Conservation (phyloP, 2,329 filamentous ascomycete species). For the Fusarium austroafricanum region DNA sequence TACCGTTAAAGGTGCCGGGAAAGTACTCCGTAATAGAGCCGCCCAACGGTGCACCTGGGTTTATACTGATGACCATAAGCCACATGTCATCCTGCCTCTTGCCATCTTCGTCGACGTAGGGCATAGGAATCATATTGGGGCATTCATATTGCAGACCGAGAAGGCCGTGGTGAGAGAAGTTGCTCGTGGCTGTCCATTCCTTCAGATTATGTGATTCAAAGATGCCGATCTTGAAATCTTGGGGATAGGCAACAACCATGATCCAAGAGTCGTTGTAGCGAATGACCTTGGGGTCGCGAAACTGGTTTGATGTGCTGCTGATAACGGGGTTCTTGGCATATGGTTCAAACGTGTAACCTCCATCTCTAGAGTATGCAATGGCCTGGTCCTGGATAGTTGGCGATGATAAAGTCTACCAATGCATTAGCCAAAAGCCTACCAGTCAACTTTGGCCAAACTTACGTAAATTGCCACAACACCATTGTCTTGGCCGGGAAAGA, state of each 20-base stretch:
- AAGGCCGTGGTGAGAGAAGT: slow-evolving; percentile 66
- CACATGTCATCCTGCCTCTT: slow-evolving; percentile 46
- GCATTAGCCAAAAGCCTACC: too few species aligned
- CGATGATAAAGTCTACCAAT: slow-evolving; percentile 37
- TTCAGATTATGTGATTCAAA: slow-evolving; percentile 70
- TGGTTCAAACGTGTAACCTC: slow-evolving; percentile 70
- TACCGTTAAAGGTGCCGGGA: slow-evolving; percentile 72
- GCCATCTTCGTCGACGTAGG: slow-evolving; percentile 54
- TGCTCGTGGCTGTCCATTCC: slow-evolving; percentile 63
- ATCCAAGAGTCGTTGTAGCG: slow-evolving; percentile 69
- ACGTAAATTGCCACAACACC: slow-evolving; percentile 67
- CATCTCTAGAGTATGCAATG: slow-evolving; percentile 71
- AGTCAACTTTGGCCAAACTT: slow-evolving; percentile 17
- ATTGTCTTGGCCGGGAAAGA: slow-evolving; percentile 70
- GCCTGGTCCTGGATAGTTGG: slow-evolving; percentile 62
- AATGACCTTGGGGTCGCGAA: slow-evolving; percentile 74
- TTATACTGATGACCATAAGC: slow-evolving; percentile 65
- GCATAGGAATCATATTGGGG: slow-evolving; percentile 70
- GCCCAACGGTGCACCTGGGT: slow-evolving; percentile 67
- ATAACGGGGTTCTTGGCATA: slow-evolving; percentile 72
- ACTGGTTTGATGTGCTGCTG: slow-evolving; percentile 63
- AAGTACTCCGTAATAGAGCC: slow-evolving; percentile 68
- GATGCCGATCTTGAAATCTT: slow-evolving; percentile 68
- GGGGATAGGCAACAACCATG: slow-evolving; percentile 63
- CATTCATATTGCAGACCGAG: slow-evolving; percentile 71